Evolutionary conservation across 2,329 filamentous ascomycete genomes (phyloP), one percentile per base, ranked within the genome.

Genomic region (Didymella segeticola): DNA sequence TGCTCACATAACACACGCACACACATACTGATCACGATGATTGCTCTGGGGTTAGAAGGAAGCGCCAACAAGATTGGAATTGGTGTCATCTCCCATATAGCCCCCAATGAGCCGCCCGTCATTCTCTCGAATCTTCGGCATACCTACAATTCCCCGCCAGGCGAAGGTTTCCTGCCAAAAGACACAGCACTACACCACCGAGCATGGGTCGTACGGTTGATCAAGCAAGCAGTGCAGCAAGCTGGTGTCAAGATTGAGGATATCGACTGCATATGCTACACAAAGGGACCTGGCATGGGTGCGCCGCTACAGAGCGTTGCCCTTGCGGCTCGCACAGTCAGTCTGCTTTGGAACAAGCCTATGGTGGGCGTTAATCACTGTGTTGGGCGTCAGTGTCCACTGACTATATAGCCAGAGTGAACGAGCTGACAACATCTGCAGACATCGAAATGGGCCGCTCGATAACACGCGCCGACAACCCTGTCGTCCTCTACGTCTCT

Each of bases 1-100:
- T 5, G 31, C 5, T 6, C 20, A n/a, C n/a, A 14, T 14, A 47
- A 51, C 33, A 43, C 45, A 42, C 43, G 46, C 48, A 36, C 20
- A 37, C 14, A 29, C 56, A 75, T 54, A 46, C 86, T 87, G 80
- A 88, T 30, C 56, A 75, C 55, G 45, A 86, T 87, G 80, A 88
- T 90, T 63, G 83, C 87, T 25, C 82, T 90, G 67, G 88, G 88
- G 19, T 83, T 91, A 72, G 95, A 99, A 81, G 93, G 95, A 75
- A 96, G 91, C 52, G 95, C 95, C 77, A 99, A 99, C 82, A 99
- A 99, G 78, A 86, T 99, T 46, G 95, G 93, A 63, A 89, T 98
- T 53, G 95, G 95, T 69, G 82, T 99, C 53, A 96, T 99, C 74
- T 84, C 86, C 20, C 95, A 98, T 79, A 82, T 86, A 3, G 67